These are phyloP conservation scores for Trametes sanguinea DNA, from an alignment of 768 basidiomycete species.

Conservation along the genomic window DNA sequence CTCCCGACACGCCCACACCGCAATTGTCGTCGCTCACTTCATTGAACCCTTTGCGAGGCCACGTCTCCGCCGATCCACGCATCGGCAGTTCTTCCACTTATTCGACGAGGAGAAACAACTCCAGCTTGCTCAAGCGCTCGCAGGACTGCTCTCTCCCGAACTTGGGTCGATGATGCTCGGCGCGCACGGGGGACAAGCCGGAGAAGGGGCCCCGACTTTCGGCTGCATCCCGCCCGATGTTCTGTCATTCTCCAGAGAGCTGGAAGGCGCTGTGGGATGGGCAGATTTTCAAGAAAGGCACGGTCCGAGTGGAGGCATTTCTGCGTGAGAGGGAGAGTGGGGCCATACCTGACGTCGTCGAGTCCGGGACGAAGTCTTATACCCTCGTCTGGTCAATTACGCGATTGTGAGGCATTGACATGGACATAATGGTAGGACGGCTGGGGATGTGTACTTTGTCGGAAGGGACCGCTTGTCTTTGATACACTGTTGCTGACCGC, in stretches of 20 bases:
- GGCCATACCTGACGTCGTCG: not conserved
- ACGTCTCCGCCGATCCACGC: conserved; percentile 49
- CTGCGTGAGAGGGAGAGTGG: conserved; percentile 4
- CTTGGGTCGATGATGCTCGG: conserved; percentile 50
- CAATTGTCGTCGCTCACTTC: conserved; percentile 37
- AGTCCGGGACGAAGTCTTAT: not conserved
- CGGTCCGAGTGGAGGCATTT: conserved; percentile 29
- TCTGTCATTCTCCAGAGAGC: conserved; percentile 37
- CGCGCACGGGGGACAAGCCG: conserved; percentile 34
- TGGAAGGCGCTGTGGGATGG: conserved; percentile 44
- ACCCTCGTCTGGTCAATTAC: conserved; percentile 11
- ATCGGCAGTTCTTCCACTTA: conserved; percentile 48
- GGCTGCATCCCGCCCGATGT: conserved; percentile 22
- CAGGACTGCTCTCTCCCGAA: conserved; percentile 39
- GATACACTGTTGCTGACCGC: too few species aligned
- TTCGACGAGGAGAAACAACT: conserved; percentile 42
- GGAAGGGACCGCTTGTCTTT: too few species aligned
- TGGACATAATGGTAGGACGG: too few species aligned
- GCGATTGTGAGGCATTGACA: not conserved
- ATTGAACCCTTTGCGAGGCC: conserved; percentile 47
- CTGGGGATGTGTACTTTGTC: too few species aligned
- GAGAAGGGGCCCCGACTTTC: conserved; percentile 32
- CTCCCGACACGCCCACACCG: conserved; percentile 18
- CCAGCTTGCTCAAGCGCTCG: conserved; percentile 43
- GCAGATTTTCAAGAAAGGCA: conserved; percentile 36